phyloP scores from a whole-genome alignment of 78 protist species.

The Creolimax fragrantissima region DNA sequence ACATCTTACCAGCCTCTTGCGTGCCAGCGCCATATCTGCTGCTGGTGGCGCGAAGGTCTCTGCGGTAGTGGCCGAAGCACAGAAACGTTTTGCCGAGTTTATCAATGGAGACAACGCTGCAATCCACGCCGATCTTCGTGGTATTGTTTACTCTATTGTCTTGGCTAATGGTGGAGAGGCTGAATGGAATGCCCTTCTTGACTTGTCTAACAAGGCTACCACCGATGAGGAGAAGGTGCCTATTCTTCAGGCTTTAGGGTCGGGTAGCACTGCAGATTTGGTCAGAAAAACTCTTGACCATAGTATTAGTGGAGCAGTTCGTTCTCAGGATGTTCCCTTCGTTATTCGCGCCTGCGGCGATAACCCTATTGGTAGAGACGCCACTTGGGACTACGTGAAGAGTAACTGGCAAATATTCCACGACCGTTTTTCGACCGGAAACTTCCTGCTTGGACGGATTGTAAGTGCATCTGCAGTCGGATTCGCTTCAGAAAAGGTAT shows the following conservation, averaged over 20 bases:
- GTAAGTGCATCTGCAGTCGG: not conserved
- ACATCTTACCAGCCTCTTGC: not conserved
- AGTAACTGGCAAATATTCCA: not conserved
- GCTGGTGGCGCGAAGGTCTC: not conserved
- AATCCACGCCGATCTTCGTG: not conserved
- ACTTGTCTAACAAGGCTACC: not conserved
- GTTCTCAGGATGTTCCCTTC: slow-evolving; percentile 19
- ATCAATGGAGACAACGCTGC: not conserved
- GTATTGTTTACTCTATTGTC: not conserved
- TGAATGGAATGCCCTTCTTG: not conserved
- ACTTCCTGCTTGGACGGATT: slow-evolving; percentile 11
- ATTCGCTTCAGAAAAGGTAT: not conserved
- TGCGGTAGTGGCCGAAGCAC: not conserved
- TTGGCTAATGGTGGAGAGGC: not conserved
- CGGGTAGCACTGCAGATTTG: not conserved
- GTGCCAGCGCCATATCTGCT: not conserved
- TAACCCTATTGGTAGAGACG: not conserved
- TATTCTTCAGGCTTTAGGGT: slow-evolving; percentile 15
- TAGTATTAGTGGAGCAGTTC: slow-evolving; percentile 3
- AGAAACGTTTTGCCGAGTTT: not conserved
- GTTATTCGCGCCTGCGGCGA: not conserved
- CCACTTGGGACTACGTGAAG: slow-evolving; percentile 12
- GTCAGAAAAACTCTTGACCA: not conserved
- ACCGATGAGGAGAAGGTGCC: not conserved
- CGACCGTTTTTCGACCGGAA: not conserved